Evolutionary conservation across 768 basidiomycete genomes (phyloP).

Genomic region (Termitomyces sp.): DNA sequence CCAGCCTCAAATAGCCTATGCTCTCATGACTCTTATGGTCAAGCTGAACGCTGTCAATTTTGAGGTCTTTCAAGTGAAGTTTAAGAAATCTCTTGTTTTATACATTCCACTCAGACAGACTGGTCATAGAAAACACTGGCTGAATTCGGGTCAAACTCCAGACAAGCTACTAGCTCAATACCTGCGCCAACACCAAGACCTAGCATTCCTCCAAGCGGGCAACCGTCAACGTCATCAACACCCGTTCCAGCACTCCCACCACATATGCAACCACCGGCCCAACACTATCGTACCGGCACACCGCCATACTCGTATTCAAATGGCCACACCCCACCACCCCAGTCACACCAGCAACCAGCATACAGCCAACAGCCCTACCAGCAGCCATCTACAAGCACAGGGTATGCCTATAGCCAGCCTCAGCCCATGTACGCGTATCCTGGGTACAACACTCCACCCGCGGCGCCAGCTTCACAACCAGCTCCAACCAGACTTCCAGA

Average conservation of each 20-base stretch:
- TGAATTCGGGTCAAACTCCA: constrained; percentile 31
- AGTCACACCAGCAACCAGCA: constrained; percentile 1
- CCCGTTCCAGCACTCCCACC: constrained; percentile 43
- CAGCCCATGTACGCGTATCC: constrained; percentile 11
- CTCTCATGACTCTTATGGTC: constrained; percentile 73
- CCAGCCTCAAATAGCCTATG: constrained; percentile 74
- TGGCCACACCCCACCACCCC: constrained; percentile 13
- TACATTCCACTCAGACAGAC: background rate
- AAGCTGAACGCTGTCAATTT: constrained; percentile 69
- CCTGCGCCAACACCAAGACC: constrained; percentile 17
- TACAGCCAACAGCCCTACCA: constrained; percentile 10
- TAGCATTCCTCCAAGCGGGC: constrained; percentile 17
- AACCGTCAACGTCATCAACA: constrained; percentile 24
- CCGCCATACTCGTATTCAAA: constrained; percentile 24
- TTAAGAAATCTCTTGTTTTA: background rate
- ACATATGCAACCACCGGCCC: constrained; percentile 28
- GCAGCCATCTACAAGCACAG: background rate
- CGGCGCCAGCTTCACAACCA: constrained; percentile 16
- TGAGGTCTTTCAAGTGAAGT: constrained; percentile 65
- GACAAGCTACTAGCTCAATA: constrained; percentile 17
- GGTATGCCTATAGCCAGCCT: constrained; percentile 17
- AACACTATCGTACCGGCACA: constrained; percentile 28
- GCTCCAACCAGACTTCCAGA: constrained; percentile 30
- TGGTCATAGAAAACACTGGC: constrained; percentile 54
- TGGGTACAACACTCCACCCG: constrained; percentile 13